Evolutionary conservation across 306 rosid species (phyloP).

Genomic region (Sicyos edulis): DNA sequence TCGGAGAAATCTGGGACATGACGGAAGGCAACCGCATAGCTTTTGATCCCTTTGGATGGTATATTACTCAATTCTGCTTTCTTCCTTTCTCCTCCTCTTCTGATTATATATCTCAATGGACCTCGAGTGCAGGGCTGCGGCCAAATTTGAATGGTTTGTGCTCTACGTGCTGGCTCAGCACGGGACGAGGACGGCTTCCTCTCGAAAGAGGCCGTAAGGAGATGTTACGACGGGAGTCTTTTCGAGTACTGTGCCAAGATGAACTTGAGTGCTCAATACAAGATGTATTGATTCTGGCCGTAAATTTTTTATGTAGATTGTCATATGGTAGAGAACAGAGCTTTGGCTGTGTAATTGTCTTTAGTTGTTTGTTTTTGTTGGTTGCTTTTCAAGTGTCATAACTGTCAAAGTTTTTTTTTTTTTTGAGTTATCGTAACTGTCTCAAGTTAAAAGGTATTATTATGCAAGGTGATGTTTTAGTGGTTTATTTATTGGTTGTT

Average conservation of each 20-base stretch:
- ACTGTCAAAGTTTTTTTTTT: too few relatives aligned
- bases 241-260: constrained; percentile 74
- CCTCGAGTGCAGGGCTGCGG: constrained; percentile 38
- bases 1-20: constrained; percentile 71
- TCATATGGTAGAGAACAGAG: not conserved
- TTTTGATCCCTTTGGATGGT: constrained; percentile 73
- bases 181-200: constrained; percentile 64
- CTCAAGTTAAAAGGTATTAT: too few relatives aligned
- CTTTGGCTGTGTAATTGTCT: not conserved
- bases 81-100: not conserved
- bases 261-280: constrained; percentile 27
- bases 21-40: constrained; percentile 62
- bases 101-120: too few relatives aligned
- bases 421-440: too few relatives aligned
- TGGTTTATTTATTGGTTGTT: too few relatives aligned
- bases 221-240: constrained; percentile 72
- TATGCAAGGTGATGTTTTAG: too few relatives aligned
- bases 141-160: constrained; percentile 61
- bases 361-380: not conserved
- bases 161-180: constrained; percentile 61
- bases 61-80: not conserved
- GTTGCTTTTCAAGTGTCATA: too few relatives aligned
- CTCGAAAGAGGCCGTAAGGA: constrained; percentile 70
- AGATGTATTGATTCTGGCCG: constrained; percentile 20
- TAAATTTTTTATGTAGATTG: not conserved